Conservation (phyloP, 331 rosid genomes). For the Pyracantha coccinea region DNA sequence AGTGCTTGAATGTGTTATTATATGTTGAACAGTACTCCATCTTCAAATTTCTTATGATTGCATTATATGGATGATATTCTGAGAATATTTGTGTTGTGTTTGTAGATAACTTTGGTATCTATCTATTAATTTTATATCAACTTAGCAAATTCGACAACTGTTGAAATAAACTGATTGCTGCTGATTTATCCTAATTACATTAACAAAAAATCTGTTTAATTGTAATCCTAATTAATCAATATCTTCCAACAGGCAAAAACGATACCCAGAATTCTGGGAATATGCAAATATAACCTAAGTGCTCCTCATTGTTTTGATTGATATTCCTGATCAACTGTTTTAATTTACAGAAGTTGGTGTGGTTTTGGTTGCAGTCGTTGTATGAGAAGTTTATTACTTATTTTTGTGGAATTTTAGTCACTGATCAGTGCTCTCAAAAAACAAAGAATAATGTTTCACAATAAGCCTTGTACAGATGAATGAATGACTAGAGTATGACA, state of each 20-base stretch:
- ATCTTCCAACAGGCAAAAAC: background rate
- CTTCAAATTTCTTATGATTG: background rate
- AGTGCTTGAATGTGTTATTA: background rate
- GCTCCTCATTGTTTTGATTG: background rate
- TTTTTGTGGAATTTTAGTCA: background rate
- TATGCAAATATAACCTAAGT: background rate
- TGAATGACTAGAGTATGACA: background rate
- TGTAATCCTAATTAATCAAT: background rate
- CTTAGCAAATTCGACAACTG: background rate
- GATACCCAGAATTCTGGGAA: background rate
- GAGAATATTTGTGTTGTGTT: background rate
- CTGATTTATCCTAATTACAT: background rate
- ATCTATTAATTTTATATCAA: background rate
- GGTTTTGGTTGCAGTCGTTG: background rate
- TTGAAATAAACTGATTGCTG: background rate
- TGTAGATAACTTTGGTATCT: background rate
- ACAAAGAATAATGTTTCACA: background rate
- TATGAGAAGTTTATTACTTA: background rate
- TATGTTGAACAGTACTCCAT: background rate
- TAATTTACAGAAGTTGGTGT: background rate
- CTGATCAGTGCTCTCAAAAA: background rate
- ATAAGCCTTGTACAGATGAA: background rate
- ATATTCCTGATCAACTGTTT: background rate
- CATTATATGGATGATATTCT: background rate
- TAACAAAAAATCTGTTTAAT: background rate